phyloP scores from a whole-genome alignment of 73 alveolate species.

The Uronychia binucleata region DNA sequence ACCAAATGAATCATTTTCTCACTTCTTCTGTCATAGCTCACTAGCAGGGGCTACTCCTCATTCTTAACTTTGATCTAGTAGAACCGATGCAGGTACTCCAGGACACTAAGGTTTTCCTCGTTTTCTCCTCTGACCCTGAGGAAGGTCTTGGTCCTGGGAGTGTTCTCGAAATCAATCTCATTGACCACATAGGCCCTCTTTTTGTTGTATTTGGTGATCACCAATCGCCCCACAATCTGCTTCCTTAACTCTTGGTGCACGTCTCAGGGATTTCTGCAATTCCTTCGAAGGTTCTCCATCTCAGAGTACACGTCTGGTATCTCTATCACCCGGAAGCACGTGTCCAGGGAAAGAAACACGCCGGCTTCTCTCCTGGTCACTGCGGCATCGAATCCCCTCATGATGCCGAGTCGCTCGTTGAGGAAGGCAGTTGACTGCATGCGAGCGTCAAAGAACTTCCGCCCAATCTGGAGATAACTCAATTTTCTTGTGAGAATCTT shows the following conservation, averaged over 20 bases:
- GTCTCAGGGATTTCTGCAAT: background rate
- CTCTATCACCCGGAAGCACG: background rate
- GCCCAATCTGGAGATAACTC: background rate
- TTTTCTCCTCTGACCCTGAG: background rate
- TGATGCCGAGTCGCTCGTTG: background rate
- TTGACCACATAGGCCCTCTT: background rate
- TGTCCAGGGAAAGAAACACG: background rate
- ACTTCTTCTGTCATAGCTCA: constrained; percentile 54
- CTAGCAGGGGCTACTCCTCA: constrained; percentile 67
- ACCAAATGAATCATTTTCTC: constrained; percentile 52
- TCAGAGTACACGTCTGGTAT: background rate
- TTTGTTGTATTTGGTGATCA: background rate
- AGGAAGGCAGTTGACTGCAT: no score
- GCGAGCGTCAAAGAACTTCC: background rate
- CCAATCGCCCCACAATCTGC: background rate
- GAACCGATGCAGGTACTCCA: no score
- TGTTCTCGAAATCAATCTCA: background rate
- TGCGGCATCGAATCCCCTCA: background rate
- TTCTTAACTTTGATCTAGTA: no score
- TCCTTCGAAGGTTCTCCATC: background rate
- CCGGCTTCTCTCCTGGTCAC: background rate
- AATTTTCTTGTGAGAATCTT: no score
- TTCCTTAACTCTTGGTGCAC: background rate
- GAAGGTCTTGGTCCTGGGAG: background rate
- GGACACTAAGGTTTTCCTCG: background rate